Conservation (phyloP, 768 basidiomycete species). For the Collybia nuda region DNA sequence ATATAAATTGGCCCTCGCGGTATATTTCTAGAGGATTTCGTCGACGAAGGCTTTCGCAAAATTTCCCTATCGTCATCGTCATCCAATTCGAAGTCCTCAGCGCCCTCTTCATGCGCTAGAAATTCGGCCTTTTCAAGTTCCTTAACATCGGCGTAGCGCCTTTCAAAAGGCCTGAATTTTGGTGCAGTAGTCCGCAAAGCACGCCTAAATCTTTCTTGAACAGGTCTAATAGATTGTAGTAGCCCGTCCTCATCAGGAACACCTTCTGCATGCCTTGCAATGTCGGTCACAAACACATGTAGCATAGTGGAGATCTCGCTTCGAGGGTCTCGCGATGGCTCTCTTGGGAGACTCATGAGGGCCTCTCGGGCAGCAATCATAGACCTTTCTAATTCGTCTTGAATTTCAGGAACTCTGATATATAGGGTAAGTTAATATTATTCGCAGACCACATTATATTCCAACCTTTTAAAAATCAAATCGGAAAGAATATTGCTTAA, state of each 20-base stretch:
- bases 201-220: constrained; percentile 44
- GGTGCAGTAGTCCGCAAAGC: constrained; percentile 56
- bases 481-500: constrained; percentile 63
- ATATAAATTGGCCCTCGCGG: constrained; percentile 39
- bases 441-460: too few relatives aligned
- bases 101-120: too few relatives aligned
- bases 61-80: too few relatives aligned
- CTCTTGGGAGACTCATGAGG: constrained; percentile 39
- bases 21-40: too few relatives aligned
- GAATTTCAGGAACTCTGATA: constrained; percentile 60
- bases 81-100: too few relatives aligned
- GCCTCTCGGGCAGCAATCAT: constrained; percentile 32
- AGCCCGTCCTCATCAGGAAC: constrained; percentile 51
- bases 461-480: constrained; percentile 59
- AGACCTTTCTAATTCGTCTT: constrained; percentile 51
- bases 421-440: background rate
- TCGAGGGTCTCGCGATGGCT: constrained; percentile 55
- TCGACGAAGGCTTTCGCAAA: too few relatives aligned
- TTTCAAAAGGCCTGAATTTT: constrained; percentile 52
- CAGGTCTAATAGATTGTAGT: constrained; percentile 53
- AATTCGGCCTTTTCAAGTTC: too few relatives aligned
- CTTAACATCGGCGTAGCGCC: background rate
- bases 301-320: constrained; percentile 55
- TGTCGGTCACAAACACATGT: constrained; percentile 42
- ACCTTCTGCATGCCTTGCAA: constrained; percentile 50